A percentile compares a stretch with the other conserved stretches of the same genome.
Conservation (phyloP, 2,329 filamentous ascomycete genomes). For the Fusarium sp. region DNA sequence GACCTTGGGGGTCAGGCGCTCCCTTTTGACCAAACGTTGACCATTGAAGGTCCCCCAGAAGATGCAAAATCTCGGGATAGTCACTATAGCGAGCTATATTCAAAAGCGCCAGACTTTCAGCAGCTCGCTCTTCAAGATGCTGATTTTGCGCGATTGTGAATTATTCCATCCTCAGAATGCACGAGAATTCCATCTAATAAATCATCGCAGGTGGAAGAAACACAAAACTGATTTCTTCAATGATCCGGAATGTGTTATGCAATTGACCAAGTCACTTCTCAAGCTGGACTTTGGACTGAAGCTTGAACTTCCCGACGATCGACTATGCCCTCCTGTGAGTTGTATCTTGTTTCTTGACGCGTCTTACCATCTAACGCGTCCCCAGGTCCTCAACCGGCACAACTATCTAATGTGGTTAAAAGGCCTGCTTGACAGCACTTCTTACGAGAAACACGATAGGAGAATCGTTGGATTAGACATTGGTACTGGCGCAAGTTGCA, state of each 20-base stretch:
- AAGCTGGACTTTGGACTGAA: conserved; percentile 77
- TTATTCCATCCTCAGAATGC: neutral
- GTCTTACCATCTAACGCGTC: conserved; percentile 6
- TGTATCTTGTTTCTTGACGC: neutral
- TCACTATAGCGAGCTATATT: conserved; percentile 53
- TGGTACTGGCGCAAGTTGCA: conserved; percentile 89
- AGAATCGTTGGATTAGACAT: conserved; percentile 79
- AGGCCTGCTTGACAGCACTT: conserved; percentile 77
- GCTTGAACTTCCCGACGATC: conserved; percentile 76
- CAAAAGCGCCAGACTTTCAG: conserved; percentile 54
- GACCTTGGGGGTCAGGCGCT: neutral
- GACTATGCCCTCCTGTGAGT: conserved; percentile 84
- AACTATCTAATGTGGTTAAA: conserved; percentile 95
- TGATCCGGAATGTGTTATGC: conserved; percentile 79
- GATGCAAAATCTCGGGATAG: conserved; percentile 33
- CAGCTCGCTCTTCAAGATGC: conserved; percentile 52
- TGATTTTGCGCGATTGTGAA: conserved; percentile 54
- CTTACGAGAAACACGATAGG: conserved; percentile 58
- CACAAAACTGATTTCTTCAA: conserved; percentile 68
- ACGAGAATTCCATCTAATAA: neutral
- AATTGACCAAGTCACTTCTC: conserved; percentile 82
- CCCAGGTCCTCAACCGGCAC: conserved; percentile 71
- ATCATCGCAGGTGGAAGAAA: conserved; percentile 30
- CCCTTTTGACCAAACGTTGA: neutral
- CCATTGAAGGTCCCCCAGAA: neutral